Evolutionary conservation across 192 early-diverging fungal species (phyloP).

Genomic region (Coemansia sp.): DNA sequence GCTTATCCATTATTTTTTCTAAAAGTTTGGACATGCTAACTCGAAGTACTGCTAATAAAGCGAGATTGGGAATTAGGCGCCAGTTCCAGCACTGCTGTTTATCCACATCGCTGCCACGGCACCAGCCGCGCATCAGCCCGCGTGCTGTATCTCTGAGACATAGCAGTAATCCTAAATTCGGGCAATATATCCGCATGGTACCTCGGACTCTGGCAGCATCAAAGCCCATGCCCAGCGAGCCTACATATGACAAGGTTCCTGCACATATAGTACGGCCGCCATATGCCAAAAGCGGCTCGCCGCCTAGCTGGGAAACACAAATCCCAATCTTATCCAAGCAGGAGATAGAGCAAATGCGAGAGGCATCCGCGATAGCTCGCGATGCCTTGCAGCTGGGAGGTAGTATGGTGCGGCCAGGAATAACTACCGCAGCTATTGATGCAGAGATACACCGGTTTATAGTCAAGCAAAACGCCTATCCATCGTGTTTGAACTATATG

Average conservation of each 20-base stretch:
- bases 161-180: slow-evolving; percentile 11
- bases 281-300: slow-evolving; percentile 58
- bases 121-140: neutral
- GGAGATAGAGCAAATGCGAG: slow-evolving; percentile 48
- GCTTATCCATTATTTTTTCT: no score
- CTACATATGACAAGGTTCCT: slow-evolving; percentile 33
- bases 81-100: neutral
- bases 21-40: no score
- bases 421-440: slow-evolving; percentile 57
- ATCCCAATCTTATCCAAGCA: slow-evolving; percentile 47
- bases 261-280: slow-evolving; percentile 53
- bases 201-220: slow-evolving; percentile 17
- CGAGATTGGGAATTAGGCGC: no score
- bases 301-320: slow-evolving; percentile 45
- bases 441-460: slow-evolving; percentile 56
- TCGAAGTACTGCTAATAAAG: no score
- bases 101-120: neutral
- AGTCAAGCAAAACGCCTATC: slow-evolving; percentile 59
- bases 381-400: slow-evolving; percentile 58
- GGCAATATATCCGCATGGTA: slow-evolving; percentile 27
- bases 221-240: slow-evolving; percentile 30
- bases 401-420: slow-evolving; percentile 48
- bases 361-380: slow-evolving; percentile 58
- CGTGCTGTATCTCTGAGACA: neutral
- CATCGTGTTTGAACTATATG: slow-evolving; percentile 75